These are phyloP conservation scores for Candida neerlandica DNA, from an alignment of 1,139 yeast species.

Conservation along the genomic window DNA sequence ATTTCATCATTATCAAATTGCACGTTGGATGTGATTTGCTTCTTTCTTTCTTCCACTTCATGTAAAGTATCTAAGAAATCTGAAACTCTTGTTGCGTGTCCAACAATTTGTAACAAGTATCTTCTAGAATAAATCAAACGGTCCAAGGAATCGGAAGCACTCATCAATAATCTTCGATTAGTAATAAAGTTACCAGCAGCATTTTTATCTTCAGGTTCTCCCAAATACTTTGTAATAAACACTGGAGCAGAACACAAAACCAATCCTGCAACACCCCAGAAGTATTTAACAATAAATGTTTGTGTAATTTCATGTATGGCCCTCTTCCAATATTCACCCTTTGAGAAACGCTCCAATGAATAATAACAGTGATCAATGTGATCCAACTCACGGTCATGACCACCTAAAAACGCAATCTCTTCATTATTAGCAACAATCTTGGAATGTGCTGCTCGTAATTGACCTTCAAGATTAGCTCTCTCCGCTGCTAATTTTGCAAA, in stretches of 20 bases:
- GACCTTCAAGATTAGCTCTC: slow-evolving; percentile 82
- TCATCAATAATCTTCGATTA: slow-evolving; percentile 80
- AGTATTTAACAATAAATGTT: slow-evolving; percentile 84
- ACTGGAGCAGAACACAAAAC: slow-evolving; percentile 88
- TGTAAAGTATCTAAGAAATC: slow-evolving; percentile 68
- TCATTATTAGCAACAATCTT: slow-evolving; percentile 78
- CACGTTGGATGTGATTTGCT: slow-evolving; percentile 34
- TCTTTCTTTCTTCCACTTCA: slow-evolving; percentile 42
- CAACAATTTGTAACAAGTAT: slow-evolving; percentile 80
- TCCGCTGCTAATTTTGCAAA: slow-evolving; percentile 81
- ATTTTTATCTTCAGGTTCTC: slow-evolving; percentile 50
- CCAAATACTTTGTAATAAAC: slow-evolving; percentile 64
- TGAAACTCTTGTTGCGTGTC: slow-evolving; percentile 78
- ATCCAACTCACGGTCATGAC: slow-evolving; percentile 79
- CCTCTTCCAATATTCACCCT: slow-evolving; percentile 74
- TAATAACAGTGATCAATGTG: slow-evolving; percentile 80
- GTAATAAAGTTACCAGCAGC: slow-evolving; percentile 81
- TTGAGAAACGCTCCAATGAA: slow-evolving; percentile 75
- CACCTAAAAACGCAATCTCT: slow-evolving; percentile 84
- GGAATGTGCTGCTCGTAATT: slow-evolving; percentile 80
- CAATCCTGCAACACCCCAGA: slow-evolving; percentile 96
- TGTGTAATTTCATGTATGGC: slow-evolving; percentile 78
- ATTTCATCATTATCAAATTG: slow-evolving; percentile 60
- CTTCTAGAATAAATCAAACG: slow-evolving; percentile 83
- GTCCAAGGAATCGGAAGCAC: slow-evolving; percentile 89